A percentile compares a stretch with the other conserved stretches of the same genome.
Evolutionary conservation across 2,329 filamentous ascomycete genomes (phyloP).

Genomic region (Calonectria leucothoes): DNA sequence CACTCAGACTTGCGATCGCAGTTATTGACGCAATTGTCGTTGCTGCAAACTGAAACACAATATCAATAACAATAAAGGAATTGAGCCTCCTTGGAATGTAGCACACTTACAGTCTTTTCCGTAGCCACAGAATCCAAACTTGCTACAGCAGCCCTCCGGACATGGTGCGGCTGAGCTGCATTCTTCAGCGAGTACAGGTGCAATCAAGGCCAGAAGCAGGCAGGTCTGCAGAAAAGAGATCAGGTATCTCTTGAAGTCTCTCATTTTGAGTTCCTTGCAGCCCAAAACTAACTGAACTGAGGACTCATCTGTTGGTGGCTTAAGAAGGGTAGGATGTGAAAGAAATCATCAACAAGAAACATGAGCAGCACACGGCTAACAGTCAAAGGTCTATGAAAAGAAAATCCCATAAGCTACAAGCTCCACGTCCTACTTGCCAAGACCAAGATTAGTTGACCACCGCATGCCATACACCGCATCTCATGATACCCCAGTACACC

Average conservation of each 20-base stretch:
- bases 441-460: too few species aligned
- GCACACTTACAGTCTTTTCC: slow-evolving; percentile 16
- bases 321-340: background rate
- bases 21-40: slow-evolving; percentile 1
- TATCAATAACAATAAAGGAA: background rate
- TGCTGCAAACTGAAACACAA: background rate
- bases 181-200: background rate
- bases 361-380: background rate
- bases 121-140: slow-evolving; percentile 22
- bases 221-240: background rate
- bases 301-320: background rate
- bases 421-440: too few species aligned
- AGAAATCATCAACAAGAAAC: background rate
- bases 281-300: background rate
- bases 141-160: slow-evolving; percentile 16
- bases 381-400: background rate
- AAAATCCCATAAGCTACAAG: too few species aligned
- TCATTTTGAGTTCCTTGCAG: background rate
- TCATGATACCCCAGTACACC: too few species aligned
- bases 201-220: background rate
- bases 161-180: background rate
- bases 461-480: too few species aligned
- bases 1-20: slow-evolving; percentile 22
- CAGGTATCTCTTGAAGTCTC: background rate
- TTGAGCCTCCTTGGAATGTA: too few species aligned